Evolutionary conservation across 352 stramenopile species (phyloP).

Genomic region (Globisporangium ultimum): DNA sequence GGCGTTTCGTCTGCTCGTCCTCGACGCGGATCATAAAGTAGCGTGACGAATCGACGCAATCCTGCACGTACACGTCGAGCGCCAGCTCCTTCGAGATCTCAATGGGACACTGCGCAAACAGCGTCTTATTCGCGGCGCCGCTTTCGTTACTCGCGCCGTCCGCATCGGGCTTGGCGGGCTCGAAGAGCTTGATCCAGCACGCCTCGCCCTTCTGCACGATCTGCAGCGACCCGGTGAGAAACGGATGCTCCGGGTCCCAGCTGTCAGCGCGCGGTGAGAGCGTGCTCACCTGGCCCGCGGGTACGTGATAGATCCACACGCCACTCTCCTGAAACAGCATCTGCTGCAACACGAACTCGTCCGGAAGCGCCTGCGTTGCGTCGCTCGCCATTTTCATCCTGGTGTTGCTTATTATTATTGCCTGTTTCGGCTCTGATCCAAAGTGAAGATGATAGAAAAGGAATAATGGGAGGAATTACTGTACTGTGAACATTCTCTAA

Average conservation of each 20-base stretch:
- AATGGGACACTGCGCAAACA: constrained; percentile 81
- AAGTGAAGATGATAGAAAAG: not conserved
- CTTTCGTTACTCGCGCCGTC: constrained; percentile 1
- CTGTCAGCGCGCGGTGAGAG: constrained; percentile 72
- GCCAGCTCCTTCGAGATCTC: constrained; percentile 56
- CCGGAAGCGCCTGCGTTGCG: not conserved
- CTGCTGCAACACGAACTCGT: constrained; percentile 58
- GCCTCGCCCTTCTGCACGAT: constrained; percentile 72
- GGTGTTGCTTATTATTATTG: not conserved
- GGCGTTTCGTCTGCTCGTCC: constrained; percentile 65
- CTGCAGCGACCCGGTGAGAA: constrained; percentile 67
- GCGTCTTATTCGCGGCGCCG: constrained; percentile 10
- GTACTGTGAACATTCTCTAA: not conserved
- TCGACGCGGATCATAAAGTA: constrained; percentile 88
- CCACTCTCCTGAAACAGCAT: constrained; percentile 67
- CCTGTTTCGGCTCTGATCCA: not conserved
- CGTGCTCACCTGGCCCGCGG: constrained; percentile 57
- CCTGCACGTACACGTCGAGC: constrained; percentile 77
- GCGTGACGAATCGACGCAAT: constrained; percentile 84
- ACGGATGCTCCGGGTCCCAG: constrained; percentile 80
- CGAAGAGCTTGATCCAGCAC: constrained; percentile 74
- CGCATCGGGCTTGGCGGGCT: constrained; percentile 31
- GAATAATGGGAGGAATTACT: not conserved
- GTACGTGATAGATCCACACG: constrained; percentile 88
- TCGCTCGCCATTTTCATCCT: not conserved